Evolutionary conservation across 768 basidiomycete genomes (phyloP).

Genomic region (Lactarius deliciosus): DNA sequence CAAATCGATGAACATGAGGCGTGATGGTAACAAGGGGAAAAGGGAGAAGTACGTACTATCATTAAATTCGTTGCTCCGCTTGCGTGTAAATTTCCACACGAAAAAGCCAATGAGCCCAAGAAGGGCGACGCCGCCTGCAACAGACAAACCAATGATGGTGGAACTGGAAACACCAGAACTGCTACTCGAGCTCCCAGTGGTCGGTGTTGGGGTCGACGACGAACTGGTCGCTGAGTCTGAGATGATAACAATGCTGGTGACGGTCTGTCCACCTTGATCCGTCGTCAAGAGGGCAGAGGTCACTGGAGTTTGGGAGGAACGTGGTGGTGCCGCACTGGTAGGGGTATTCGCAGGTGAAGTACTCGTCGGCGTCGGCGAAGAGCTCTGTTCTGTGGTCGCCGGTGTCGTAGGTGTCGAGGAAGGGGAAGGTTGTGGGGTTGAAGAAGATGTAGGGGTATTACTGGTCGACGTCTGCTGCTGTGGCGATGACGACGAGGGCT

Average conservation of each 20-base stretch:
- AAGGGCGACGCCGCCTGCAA: constrained; percentile 75
- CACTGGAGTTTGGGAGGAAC: neutral
- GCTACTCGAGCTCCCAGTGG: constrained; percentile 29
- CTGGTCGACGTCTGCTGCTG: constrained; percentile 10
- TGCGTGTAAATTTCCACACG: constrained; percentile 84
- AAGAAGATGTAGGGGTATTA: constrained; percentile 13
- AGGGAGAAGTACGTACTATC: constrained; percentile 56
- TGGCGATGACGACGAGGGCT: neutral
- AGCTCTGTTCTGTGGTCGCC: constrained; percentile 14
- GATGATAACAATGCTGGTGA: constrained; percentile 33
- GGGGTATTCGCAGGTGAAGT: neutral
- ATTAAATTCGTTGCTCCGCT: constrained; percentile 67
- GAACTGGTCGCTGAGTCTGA: constrained; percentile 22
- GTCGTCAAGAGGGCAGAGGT: constrained; percentile 34
- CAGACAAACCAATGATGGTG: constrained; percentile 77
- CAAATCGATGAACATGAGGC: constrained; percentile 18
- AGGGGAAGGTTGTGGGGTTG: constrained; percentile 18
- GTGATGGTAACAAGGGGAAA: constrained; percentile 15
- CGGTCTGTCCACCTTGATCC: constrained; percentile 34
- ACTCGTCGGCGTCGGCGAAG: constrained; percentile 10
- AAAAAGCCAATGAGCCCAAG: constrained; percentile 73
- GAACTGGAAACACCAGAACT: constrained; percentile 56
- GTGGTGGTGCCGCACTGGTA: constrained; percentile 1
- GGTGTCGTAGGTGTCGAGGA: constrained; percentile 27
- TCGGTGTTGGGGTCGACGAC: constrained; percentile 31